A percentile compares a stretch with the other conserved stretches of the same genome.
These are phyloP conservation scores for Xylariomycetidae sp. DNA, from an alignment of 2,329 filamentous ascomycete genomes.

Conservation along the genomic window DNA sequence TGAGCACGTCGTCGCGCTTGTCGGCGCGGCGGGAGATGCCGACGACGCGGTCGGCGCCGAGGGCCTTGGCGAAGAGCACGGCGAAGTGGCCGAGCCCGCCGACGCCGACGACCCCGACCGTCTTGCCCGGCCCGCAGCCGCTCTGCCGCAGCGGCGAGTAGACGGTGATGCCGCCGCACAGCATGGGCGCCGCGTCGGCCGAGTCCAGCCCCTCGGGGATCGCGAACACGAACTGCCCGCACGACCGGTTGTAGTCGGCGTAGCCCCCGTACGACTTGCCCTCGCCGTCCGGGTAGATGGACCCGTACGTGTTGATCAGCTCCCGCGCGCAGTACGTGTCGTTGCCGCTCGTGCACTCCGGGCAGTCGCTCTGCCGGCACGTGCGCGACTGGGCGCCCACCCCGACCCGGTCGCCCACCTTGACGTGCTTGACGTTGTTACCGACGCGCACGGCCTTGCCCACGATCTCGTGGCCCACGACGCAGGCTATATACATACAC, in stretches of 20 bases:
- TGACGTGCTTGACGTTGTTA: slow-evolving; percentile 46
- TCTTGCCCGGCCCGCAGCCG: slow-evolving; percentile 63
- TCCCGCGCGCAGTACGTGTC: slow-evolving; percentile 36
- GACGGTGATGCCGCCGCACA: slow-evolving; percentile 66
- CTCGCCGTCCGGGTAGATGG: slow-evolving; percentile 44
- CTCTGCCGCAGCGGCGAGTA: slow-evolving; percentile 60
- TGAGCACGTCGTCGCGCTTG: slow-evolving; percentile 52
- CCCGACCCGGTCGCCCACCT: slow-evolving; percentile 32
- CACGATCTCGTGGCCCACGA: slow-evolving; percentile 63
- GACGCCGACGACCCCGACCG: slow-evolving; percentile 63
- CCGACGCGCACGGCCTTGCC: slow-evolving; percentile 55
- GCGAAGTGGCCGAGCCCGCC: slow-evolving; percentile 68
- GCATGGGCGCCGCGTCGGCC: slow-evolving; percentile 53
- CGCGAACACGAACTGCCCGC: slow-evolving; percentile 42
- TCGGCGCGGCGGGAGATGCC: slow-evolving; percentile 50
- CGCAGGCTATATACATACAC: slow-evolving; percentile 35
- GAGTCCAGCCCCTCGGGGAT: slow-evolving; percentile 38
- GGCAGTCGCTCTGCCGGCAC: slow-evolving; percentile 43
- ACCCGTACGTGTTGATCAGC: slow-evolving; percentile 49
- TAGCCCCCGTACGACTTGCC: slow-evolving; percentile 58
- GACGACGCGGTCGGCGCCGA: slow-evolving; percentile 57
- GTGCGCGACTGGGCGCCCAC: slow-evolving; percentile 56
- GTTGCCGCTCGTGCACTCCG: slow-evolving; percentile 35
- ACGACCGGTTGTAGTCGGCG: slow-evolving; percentile 29
- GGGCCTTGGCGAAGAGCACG: slow-evolving; percentile 62